Base-by-base conservation (phyloP, 2,329 filamentous ascomycete genomes). In the Aspergillus luchuensis region DNA sequence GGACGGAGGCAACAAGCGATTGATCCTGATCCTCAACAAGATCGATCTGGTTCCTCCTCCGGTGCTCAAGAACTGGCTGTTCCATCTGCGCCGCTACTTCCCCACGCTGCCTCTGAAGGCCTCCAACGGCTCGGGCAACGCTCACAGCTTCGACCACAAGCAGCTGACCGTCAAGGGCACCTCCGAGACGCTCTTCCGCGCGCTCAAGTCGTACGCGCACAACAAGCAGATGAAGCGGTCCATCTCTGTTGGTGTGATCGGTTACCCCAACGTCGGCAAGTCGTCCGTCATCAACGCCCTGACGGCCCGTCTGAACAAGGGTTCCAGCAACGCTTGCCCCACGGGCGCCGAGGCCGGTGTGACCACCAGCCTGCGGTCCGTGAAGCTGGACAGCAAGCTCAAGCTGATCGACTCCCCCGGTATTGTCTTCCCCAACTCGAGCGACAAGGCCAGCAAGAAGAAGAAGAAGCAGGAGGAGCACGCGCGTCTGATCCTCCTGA, bases 281-380 rank as follows among this genome's bases (percentile, higher is more conserved):
- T 96, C 92, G 28, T 97, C 92, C 54, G 92, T 97, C 71, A 97
- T 97, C 84, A 97, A 97, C 76, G 91, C 92, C 15, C 87, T 97
- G 58, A 89, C 92, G 19, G 88, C 90, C 39, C 87, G 91, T 39
- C 82, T 97, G 68, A 87, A 85, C 71, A 82, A 83, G 66, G 86
- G 85, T 39, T 80, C 80, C 48, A 80, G 84, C 67, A 82, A 84
- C 38, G 90, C 91, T 47, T 97, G 92, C 75, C 93, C 93, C 1
- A 90, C 91, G 1, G 93, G 93, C 62, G 92, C 93, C 30, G 93
- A 97, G 79, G 93, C 93, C 21, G 93, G 93, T 57, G 91, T 97
- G 41, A 97, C 93, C 5, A 97, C 92, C 47, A 90, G 87, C 72
- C 86, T 97, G 70, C 89, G 93, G 61, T 85, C 91, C 71, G 92